Base-by-base conservation (phyloP, 805 yeast species). In the Yarrowia hollandica region DNA sequence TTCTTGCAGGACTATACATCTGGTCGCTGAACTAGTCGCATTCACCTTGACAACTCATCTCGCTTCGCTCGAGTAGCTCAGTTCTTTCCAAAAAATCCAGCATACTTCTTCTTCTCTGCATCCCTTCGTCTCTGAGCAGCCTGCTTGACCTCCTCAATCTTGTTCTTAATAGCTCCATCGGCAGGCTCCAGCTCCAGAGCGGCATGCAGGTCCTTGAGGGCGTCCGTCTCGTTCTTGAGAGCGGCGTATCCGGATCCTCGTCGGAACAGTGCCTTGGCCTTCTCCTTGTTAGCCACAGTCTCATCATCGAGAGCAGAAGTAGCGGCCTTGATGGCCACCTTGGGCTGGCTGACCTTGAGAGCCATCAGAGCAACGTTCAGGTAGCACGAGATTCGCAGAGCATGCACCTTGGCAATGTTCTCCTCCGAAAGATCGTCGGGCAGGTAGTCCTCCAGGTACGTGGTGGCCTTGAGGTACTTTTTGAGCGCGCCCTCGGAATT, bases 231-330 rank as follows among this genome's bases (percentile, higher is more conserved):
- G 67, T 88, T 84, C 66, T 84, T 84, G 16, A 79, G 75, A 14
- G 79, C 72, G 61, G 82, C 70, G 67, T 85, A 79, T 0, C 90
- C 96, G 67, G 80, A 75, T 41, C 96, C 97, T 73, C 90, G 84
- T 70, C 97, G 84, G 75, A 86, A 91, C 39, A 81, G 75, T 0
- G 97, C 97, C 74, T 91, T 91, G 10, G 96, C 88, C 69, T 80
- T 81, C 21, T 90, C 82, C 63, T 83, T 81, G 48, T 82, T 88
- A 60, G 84, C 89, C 5, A 83, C 74, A 8, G 58, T 60, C 23
- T 83, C 86, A 23, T 79, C 79, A 41, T 79, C 86, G 38, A 88
- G 75, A 1, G 88, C 96, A 39, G 81, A 81, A 1, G 83, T 75
- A 4, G 95, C 79, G 4, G 86, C 82, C 34, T 74, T 72, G 50